These are phyloP conservation scores for Betula pendula DNA, from an alignment of 306 rosid genomes.

Conservation along the genomic window DNA sequence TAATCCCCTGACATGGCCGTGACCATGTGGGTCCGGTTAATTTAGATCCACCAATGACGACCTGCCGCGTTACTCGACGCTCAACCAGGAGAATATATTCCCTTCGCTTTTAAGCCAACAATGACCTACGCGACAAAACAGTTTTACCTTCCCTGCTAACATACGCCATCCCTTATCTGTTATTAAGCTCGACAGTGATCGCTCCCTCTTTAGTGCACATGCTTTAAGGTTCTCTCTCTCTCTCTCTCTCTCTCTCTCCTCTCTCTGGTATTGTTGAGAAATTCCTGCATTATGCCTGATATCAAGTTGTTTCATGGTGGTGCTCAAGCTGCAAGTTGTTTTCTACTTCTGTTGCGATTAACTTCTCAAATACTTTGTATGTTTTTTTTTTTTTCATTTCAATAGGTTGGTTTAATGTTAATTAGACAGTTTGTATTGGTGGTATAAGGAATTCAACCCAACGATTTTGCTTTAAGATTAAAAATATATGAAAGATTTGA, in stretches of 20 bases:
- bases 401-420: background rate
- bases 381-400: background rate
- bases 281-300: background rate
- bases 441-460: background rate
- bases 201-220: background rate
- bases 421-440: background rate
- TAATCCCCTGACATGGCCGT: background rate
- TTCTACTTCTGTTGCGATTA: background rate
- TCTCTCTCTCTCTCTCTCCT: background rate
- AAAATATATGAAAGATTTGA: background rate
- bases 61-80: background rate
- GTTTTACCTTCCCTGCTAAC: constrained; percentile 1
- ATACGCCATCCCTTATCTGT: constrained; percentile 13
- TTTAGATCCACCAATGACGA: background rate
- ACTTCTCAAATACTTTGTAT: background rate
- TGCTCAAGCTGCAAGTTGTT: background rate
- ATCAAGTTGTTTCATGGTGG: background rate
- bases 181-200: background rate
- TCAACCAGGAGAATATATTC: background rate
- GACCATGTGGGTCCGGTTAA: background rate
- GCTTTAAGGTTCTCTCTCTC: background rate
- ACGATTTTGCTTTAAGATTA: background rate
- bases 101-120: background rate
- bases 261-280: background rate
- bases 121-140: background rate